A percentile compares a stretch with the other conserved stretches of the same genome.
phyloP scores from a whole-genome alignment of 495 filamentous ascomycete genomes.

The Margaritispora aquatica region DNA sequence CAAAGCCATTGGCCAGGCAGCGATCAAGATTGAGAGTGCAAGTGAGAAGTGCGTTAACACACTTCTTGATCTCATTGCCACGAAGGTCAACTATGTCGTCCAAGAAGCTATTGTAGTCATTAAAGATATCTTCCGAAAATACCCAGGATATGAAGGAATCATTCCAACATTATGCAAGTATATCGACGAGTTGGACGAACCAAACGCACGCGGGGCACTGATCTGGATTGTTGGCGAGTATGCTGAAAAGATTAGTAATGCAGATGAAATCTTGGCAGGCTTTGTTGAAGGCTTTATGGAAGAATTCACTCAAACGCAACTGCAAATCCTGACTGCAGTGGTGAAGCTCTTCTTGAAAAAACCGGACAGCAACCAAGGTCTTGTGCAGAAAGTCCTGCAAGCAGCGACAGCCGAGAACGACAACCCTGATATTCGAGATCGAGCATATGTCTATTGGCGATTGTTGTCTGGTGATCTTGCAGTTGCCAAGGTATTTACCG shows the following conservation, averaged over 20 bases:
- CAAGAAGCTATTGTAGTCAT: conserved; percentile 98
- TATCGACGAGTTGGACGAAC: conserved; percentile 95
- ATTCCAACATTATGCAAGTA: conserved; percentile 95
- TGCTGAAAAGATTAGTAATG: conserved; percentile 97
- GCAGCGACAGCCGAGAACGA: conserved; percentile 89
- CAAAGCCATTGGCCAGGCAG: conserved; percentile 92
- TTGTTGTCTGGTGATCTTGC: conserved; percentile 88
- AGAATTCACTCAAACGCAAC: conserved; percentile 87
- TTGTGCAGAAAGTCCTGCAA: conserved; percentile 92
- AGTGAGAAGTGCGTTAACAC: conserved; percentile 95
- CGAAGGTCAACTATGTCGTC: conserved; percentile 98
- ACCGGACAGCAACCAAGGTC: conserved; percentile 75
- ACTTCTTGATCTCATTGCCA: conserved; percentile 86
- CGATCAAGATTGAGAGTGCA: conserved; percentile 94
- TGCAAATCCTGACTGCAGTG: conserved; percentile 93
- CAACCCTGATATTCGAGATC: conserved; percentile 93
- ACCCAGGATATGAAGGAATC: conserved; percentile 95
- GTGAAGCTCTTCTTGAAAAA: conserved; percentile 98
- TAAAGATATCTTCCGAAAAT: conserved; percentile 97
- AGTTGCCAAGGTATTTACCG: conserved; percentile 74
- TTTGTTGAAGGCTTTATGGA: conserved; percentile 92
- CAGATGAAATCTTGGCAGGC: conserved; percentile 77
- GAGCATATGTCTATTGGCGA: conserved; percentile 98
- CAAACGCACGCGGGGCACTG: conserved; percentile 80
- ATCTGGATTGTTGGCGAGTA: conserved; percentile 99